Base-by-base conservation (phyloP, 495 filamentous ascomycete genomes). In the Melanomma pulvis-pyrius region DNA sequence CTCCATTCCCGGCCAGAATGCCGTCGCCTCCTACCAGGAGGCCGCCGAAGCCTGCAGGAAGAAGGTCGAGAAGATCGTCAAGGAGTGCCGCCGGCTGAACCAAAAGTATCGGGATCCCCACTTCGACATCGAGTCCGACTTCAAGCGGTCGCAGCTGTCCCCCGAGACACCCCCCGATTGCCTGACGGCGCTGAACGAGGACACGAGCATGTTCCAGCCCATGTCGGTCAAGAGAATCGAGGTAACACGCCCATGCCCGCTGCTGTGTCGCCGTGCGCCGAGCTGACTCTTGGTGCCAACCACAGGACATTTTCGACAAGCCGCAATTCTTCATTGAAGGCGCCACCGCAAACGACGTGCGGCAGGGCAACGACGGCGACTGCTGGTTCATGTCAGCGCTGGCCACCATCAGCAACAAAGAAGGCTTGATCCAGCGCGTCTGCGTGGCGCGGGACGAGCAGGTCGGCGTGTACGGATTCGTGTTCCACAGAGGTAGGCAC, bases 341-440 rank as follows among this genome's bases (percentile, higher is more conserved):
- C 1, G 87, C 91, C 7, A 88, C 86, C 17, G 90, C 93, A 17
- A 91, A 88, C 63, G 90, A 94, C 78, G 87, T 96, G 21, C 86
- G 88, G 22, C 89, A 93, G 73, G 88, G 88, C 1, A 81, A 85
- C 49, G 88, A 89, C 69, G 93, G 93, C 1, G 92, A 97, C 73
- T 97, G 93, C 75, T 97, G 93, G 92, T 82, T 97, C 57, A 84
- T 97, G 81, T 89, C 92, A 25, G 93, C 92, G 11, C 74, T 98
- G 50, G 91, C 87, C 65, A 93, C 91, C 0, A 82, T 97, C 63
- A 88, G 86, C 41, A 93, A 92, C 73, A 92, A 93, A 77, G 79
- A 85, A 32, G 87, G 85, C 0, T 77, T 97, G 64, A 90, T 97
- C 58, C 86, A 92, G 71, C 85, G 82, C 51, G 82, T 97, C 13